Evolutionary conservation across 2,329 filamentous ascomycete species (phyloP), one percentile per base, ranked within the genome.

Genomic region (Fusarium oligoseptatum): DNA sequence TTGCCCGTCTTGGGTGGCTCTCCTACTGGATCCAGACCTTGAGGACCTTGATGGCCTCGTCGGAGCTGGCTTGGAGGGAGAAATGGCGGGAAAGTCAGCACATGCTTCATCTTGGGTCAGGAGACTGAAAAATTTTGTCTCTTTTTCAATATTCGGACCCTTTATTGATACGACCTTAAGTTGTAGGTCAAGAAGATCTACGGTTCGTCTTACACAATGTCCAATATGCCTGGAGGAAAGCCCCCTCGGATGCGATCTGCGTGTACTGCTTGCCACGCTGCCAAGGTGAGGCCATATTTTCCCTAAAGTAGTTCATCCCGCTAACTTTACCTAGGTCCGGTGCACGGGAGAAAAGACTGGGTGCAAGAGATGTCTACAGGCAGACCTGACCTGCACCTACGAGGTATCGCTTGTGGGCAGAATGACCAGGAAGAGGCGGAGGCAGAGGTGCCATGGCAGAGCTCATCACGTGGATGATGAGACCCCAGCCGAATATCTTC

Each of bases 351-450:
- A 68, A 52, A 68, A 52, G 34, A 32, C 66, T 1, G 66, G 60
- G 11, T 68, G 66, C 10, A n/a, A 7, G 7, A 55, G 60, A 14
- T 68, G 60, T 32, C 37, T 43, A 11, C 60, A 68, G 27, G 50
- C 52, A 41, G 52, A 52, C 2, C 50, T 60, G 15, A 24, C 32
- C 20, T 68, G 66, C 60, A 41, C 29, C 1, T 68, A 68, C 24
- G 29, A 64, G 39, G 60, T 68, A 2, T 68, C 66, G n/a, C 34
- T 68, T 24, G 66, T 68, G 29, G 66, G 66, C 3, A 58, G 66
- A 36, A 68, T 68, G 66, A 52, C 66, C 34, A 60, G 36, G 34
- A 52, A 61, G 11, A 68, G 63, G 24, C 62, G 36, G 60, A 43
- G 60, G 29, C 60, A 39, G 10, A 48, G 6, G 5, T n/a, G 15